Evolutionary conservation across 176 grass and related monocot genomes (phyloP), one percentile per base, ranked within the genome.

Genomic region (Oryza nivara): DNA sequence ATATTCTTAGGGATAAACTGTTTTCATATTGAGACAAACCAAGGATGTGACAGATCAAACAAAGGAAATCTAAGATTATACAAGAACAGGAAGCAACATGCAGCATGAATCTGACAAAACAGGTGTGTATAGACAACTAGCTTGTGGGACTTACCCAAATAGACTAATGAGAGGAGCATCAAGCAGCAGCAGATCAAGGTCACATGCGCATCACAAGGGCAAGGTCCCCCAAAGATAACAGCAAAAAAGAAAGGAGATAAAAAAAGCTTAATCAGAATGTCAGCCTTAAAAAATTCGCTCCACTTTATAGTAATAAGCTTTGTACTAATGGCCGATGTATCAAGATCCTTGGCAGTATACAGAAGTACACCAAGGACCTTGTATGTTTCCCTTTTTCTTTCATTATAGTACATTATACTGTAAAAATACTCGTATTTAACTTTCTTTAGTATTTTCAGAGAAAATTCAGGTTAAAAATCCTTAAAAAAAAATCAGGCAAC

Each of bases 111-210:
- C 51, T 79, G 85, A 35, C 75, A 75, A 76, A 87, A 32, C 63
- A 69, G 87, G 75, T 26, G 54, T 40, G 58, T 7, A 38, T 72
- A 3, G 78, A 72, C 26, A 67, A 72, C 54, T 48, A 47, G 54
- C 6, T 75, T 75, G 77, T 89, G 79, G 80, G 85, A 90, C 88
- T 90, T 88, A 93, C 88, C 91, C 82, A 93, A 22, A 60, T 93
- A 93, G 82, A 93, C 91, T 93, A 88, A 84, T 80, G 80, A 79
- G 58, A 66, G 23, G 19, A 80, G 73, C 68, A 80, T 40, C 43
- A 86, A 86, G 64, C 85, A 85, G 82, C 46, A 89, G 80, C 20
- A 71, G 88, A 79, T 90, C 88, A 67, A 35, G 54, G 85, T 30
- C 87, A 89, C 88, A 88, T 85, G 88, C 91, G 71, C 68, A 85